Evolutionary conservation across 1,284 basidiomycete genomes (phyloP).

Genomic region (Papiliotrema flavescens): DNA sequence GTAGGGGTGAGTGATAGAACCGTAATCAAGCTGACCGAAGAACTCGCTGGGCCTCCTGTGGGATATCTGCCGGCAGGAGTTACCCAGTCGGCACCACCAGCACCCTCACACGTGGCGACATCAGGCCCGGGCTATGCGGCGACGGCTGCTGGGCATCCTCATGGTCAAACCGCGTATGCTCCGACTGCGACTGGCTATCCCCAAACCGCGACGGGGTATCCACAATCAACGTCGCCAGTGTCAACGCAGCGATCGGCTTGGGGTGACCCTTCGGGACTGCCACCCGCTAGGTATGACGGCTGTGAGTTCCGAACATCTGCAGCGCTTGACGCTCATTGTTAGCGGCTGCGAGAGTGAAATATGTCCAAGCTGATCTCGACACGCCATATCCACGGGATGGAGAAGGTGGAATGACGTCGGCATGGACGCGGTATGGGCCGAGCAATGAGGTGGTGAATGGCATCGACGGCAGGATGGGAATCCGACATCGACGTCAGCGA

Average conservation of each 20-base stretch:
- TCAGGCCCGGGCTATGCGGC: too few species aligned
- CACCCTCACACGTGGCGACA: too few species aligned
- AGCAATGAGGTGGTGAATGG: constrained; percentile 17
- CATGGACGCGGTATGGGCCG: constrained; percentile 21
- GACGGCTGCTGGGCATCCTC: too few species aligned
- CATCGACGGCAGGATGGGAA: constrained; percentile 21
- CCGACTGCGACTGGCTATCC: background rate
- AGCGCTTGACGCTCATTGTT: background rate
- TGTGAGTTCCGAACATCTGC: constrained; percentile 18
- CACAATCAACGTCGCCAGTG: too few species aligned
- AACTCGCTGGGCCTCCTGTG: constrained; percentile 36
- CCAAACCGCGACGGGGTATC: background rate
- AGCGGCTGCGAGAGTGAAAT: constrained; percentile 7
- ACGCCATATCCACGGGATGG: constrained; percentile 29
- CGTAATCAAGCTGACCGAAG: constrained; percentile 10
- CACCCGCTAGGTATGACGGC: constrained; percentile 36
- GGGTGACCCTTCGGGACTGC: constrained; percentile 16
- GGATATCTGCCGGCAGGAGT: constrained; percentile 34
- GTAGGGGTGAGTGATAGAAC: constrained; percentile 23
- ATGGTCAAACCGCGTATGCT: background rate
- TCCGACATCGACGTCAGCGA: constrained; percentile 16
- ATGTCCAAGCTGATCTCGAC: constrained; percentile 35
- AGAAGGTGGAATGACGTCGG: constrained; percentile 14
- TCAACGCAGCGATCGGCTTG: constrained; percentile 12
- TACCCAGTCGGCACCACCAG: background rate